These are phyloP conservation scores for Gracilaria vermiculophylla DNA, from an alignment of 23 red algal genomes.

Conservation along the genomic window DNA sequence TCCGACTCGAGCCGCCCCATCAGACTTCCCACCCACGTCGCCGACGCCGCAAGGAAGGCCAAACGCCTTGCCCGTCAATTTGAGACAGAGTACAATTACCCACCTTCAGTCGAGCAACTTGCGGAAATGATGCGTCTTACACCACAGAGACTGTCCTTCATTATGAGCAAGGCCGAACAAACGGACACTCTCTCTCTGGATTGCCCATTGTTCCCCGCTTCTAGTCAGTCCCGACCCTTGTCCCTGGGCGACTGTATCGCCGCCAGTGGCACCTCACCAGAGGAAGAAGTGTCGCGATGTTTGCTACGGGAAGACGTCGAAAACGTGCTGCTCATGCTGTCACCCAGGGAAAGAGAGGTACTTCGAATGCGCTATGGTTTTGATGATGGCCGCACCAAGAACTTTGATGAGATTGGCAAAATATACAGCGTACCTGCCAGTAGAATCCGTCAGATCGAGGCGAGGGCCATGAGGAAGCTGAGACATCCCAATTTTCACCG, in stretches of 20 bases:
- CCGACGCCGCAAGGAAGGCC: constrained; percentile 58
- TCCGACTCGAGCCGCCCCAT: constrained; percentile 70
- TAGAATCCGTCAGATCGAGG: constrained; percentile 94
- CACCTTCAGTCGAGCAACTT: constrained; percentile 44
- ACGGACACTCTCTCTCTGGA: constrained; percentile 78
- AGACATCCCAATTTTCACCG: constrained; percentile 72
- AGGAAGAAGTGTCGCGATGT: constrained; percentile 61
- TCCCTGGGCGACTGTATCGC: constrained; percentile 79
- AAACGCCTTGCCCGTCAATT: constrained; percentile 33
- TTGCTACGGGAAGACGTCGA: constrained; percentile 78
- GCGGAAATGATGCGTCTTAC: constrained; percentile 61
- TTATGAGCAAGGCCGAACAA: constrained; percentile 59
- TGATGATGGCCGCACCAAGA: constrained; percentile 79
- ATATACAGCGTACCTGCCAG: constrained; percentile 82
- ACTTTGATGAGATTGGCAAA: constrained; percentile 85
- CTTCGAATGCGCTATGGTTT: constrained; percentile 94
- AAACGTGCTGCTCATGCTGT: constrained; percentile 78
- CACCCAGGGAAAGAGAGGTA: constrained; percentile 83
- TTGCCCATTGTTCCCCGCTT: constrained; percentile 35
- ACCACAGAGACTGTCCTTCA: constrained; percentile 48
- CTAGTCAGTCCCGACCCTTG: not conserved
- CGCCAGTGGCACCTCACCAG: constrained; percentile 26
- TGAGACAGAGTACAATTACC: constrained; percentile 19
- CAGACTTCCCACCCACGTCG: constrained; percentile 76
- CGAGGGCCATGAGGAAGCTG: constrained; percentile 81